A percentile compares a stretch with the other conserved stretches of the same genome.
Conservation (phyloP, 179 eudicot species). For the Beta corolliflora region DNA sequence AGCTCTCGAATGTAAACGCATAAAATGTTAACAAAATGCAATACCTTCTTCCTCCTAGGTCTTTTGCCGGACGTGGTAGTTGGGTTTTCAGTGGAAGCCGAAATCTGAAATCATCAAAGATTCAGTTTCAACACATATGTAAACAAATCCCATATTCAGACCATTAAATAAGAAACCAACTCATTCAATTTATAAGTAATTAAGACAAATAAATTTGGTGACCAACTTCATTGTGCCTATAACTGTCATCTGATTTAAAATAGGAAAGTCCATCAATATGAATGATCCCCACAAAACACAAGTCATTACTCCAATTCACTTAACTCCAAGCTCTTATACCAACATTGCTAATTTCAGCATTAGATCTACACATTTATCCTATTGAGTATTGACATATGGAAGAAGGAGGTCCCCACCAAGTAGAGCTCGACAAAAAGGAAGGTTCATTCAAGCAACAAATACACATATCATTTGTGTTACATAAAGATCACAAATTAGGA, state of each 20-base stretch:
- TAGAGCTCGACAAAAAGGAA: background rate
- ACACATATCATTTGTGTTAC: background rate
- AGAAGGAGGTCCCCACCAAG: slow-evolving; percentile 2
- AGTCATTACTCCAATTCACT: slow-evolving; percentile 11
- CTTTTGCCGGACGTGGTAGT: slow-evolving; percentile 40
- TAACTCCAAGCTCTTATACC: slow-evolving; percentile 8
- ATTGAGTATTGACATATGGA: background rate
- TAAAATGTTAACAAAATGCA: background rate
- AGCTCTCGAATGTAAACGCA: no score
- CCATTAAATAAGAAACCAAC: background rate
- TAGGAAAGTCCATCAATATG: background rate
- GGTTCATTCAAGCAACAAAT: background rate
- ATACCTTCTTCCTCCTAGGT: slow-evolving; percentile 65
- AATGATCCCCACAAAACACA: slow-evolving; percentile 1
- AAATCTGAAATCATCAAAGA: slow-evolving; percentile 37
- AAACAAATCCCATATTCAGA: slow-evolving; percentile 9
- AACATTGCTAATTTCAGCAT: slow-evolving; percentile 17
- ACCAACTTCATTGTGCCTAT: background rate
- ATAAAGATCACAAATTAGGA: slow-evolving; percentile 8
- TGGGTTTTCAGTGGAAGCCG: slow-evolving; percentile 34
- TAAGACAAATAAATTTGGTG: slow-evolving; percentile 3
- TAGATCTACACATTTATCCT: background rate
- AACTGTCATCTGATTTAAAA: background rate
- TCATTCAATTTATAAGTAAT: background rate
- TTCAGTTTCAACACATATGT: slow-evolving; percentile 6